phyloP scores from a whole-genome alignment of 768 basidiomycete species.

The Phanerochaete carnosa region DNA sequence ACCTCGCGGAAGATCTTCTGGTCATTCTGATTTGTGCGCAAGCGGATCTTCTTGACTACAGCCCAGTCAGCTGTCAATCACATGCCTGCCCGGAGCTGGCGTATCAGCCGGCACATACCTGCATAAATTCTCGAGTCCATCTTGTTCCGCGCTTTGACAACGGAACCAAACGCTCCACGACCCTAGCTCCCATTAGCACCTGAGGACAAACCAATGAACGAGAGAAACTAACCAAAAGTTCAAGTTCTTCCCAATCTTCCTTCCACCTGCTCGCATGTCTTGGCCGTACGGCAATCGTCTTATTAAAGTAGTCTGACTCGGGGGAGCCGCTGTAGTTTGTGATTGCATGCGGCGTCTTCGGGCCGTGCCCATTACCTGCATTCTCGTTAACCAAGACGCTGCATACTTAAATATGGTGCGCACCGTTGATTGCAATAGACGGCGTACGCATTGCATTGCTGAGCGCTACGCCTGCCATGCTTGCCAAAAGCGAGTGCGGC shows the following conservation, averaged over 20 bases:
- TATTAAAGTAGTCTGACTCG: slow-evolving; percentile 60
- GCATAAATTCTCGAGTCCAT: slow-evolving; percentile 85
- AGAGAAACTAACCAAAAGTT: slow-evolving; percentile 56
- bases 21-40: slow-evolving; percentile 76
- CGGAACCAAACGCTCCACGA: slow-evolving; percentile 89
- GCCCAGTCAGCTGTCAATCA: background rate
- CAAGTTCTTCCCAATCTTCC: slow-evolving; percentile 92
- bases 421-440: slow-evolving; percentile 28
- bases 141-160: slow-evolving; percentile 90
- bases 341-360: slow-evolving; percentile 42
- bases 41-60: slow-evolving; percentile 84
- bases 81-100: background rate
- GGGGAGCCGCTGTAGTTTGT: slow-evolving; percentile 45
- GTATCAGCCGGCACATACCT: slow-evolving; percentile 36
- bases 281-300: slow-evolving; percentile 31
- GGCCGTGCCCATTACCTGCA: slow-evolving; percentile 23
- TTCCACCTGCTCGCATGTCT: slow-evolving; percentile 79
- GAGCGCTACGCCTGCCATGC: slow-evolving; percentile 40
- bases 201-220: background rate
- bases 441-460: slow-evolving; percentile 14
- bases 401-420: background rate
- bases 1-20: slow-evolving; percentile 90
- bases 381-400: background rate
- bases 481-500: slow-evolving; percentile 55
- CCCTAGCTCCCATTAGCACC: slow-evolving; percentile 46